A percentile compares a stretch with the other conserved stretches of the same genome.
phyloP scores from a whole-genome alignment of 2,329 filamentous ascomycete genomes.

The Ophiocordyceps australis region DNA sequence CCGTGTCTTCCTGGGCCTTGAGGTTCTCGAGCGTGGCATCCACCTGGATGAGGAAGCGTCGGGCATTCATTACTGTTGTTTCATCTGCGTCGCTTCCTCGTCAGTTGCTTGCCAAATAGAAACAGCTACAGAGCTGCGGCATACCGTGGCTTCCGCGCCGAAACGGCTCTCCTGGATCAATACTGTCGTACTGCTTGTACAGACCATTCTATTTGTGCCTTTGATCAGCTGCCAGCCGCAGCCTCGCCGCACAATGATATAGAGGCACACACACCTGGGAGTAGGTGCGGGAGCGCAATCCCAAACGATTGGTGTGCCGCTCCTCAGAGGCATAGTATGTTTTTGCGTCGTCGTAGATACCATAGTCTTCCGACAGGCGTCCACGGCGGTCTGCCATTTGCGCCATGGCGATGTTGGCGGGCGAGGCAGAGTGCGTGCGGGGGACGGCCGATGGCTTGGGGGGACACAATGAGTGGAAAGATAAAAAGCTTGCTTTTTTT shows the following conservation, averaged over 20 bases:
- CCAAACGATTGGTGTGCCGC: slow-evolving; percentile 28
- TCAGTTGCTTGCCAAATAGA: too few species aligned
- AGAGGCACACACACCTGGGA: slow-evolving; percentile 24
- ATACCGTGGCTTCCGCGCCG: slow-evolving; percentile 41
- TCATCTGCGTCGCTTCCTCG: slow-evolving; percentile 47
- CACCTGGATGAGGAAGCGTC: slow-evolving; percentile 75
- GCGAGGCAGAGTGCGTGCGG: neutral
- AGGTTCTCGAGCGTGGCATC: slow-evolving; percentile 66
- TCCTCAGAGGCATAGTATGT: slow-evolving; percentile 41
- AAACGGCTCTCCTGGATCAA: slow-evolving; percentile 34
- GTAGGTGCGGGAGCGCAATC: slow-evolving; percentile 34
- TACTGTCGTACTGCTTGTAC: slow-evolving; percentile 31
- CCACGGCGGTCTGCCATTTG: slow-evolving; percentile 9
- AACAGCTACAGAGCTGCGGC: too few species aligned
- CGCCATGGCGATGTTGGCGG: slow-evolving; percentile 7
- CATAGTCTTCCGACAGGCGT: slow-evolving; percentile 25
- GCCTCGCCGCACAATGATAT: neutral
- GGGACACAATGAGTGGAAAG: neutral
- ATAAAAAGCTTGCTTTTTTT: too few species aligned
- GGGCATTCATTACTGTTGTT: slow-evolving; percentile 40
- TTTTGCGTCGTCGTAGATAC: slow-evolving; percentile 36
- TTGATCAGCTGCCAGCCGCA: too few species aligned
- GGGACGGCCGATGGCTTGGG: neutral
- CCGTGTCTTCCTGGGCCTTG: slow-evolving; percentile 75
- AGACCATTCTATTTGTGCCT: slow-evolving; percentile 37